Percentiles rank a stretch among this genome's conserved stretches.
Evolutionary conservation across 331 rosid genomes (phyloP).

Genomic region (Prunus yedoensis): DNA sequence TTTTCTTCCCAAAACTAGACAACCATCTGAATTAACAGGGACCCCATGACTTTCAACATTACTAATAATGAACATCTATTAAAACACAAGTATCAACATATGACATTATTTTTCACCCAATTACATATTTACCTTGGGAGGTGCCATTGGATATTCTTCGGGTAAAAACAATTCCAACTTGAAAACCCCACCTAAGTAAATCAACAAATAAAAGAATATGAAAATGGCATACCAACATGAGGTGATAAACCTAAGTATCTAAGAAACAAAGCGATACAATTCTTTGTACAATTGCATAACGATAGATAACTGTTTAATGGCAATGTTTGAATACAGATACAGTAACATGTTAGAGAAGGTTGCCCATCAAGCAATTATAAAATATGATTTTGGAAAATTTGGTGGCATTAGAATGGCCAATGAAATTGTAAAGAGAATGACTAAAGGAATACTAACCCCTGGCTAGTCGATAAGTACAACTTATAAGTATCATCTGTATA

Average conservation of each 20-base stretch:
- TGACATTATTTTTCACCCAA: neutral
- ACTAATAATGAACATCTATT: neutral
- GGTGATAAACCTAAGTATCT: neutral
- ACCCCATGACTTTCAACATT: neutral
- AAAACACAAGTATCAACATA: neutral
- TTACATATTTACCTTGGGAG: conserved; percentile 30
- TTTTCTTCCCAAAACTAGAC: neutral
- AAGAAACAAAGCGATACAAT: neutral
- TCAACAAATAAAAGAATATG: neutral
- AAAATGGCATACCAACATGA: conserved; percentile 4
- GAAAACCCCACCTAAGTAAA: conserved; percentile 38
- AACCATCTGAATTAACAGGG: neutral
- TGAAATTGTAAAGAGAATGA: neutral
- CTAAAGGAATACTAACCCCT: neutral
- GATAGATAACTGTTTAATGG: neutral
- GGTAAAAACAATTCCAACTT: conserved; percentile 40
- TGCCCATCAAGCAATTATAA: neutral
- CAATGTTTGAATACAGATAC: neutral
- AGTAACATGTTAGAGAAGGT: neutral
- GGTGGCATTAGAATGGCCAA: neutral
- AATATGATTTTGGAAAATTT: neutral
- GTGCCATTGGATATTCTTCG: conserved; percentile 42
- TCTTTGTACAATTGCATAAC: neutral
- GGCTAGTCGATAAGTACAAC: neutral
- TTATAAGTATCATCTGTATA: neutral